phyloP scores from a whole-genome alignment of 129 eudicot species.

The Mikania micrantha region DNA sequence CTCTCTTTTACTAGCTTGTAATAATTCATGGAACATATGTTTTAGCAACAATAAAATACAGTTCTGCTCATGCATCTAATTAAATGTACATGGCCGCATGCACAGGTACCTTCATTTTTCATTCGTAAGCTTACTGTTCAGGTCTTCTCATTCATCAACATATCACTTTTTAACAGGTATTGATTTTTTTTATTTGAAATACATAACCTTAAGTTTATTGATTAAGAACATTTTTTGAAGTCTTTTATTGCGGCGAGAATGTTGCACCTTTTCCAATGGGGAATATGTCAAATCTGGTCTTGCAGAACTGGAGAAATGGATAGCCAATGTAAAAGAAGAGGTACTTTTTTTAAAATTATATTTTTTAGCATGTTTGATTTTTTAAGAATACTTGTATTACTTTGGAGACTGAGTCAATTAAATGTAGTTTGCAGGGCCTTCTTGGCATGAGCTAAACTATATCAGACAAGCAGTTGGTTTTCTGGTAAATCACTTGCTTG shows the following conservation, averaged over 20 bases:
- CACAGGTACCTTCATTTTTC: slow-evolving; percentile 98
- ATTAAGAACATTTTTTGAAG: slow-evolving; percentile 25
- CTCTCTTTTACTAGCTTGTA: too few relatives aligned
- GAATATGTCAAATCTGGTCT: slow-evolving; percentile 98
- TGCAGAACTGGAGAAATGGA: slow-evolving; percentile 97
- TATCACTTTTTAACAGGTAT: slow-evolving; percentile 95
- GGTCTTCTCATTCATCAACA: slow-evolving; percentile 94
- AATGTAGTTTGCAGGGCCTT: slow-evolving; percentile 89
- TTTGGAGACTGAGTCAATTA: slow-evolving; percentile 22
- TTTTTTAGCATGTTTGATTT: background rate
- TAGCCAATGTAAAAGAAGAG: slow-evolving; percentile 84
- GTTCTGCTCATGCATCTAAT: background rate
- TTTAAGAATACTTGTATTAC: background rate
- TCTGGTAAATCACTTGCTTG: slow-evolving; percentile 44
- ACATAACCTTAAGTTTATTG: background rate
- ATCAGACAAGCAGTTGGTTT: slow-evolving; percentile 99
- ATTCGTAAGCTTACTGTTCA: slow-evolving; percentile 96
- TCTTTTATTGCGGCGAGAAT: slow-evolving; percentile 93
- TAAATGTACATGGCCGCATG: slow-evolving; percentile 6
- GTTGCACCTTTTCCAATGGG: slow-evolving; percentile 96
- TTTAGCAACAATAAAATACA: background rate
- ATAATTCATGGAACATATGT: too few relatives aligned
- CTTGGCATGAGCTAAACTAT: slow-evolving; percentile 98
- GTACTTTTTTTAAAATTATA: slow-evolving; percentile 15
- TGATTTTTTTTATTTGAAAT: background rate